Conservation (phyloP, 2,329 filamentous ascomycete species). For the Leptographium radiaticola region DNA sequence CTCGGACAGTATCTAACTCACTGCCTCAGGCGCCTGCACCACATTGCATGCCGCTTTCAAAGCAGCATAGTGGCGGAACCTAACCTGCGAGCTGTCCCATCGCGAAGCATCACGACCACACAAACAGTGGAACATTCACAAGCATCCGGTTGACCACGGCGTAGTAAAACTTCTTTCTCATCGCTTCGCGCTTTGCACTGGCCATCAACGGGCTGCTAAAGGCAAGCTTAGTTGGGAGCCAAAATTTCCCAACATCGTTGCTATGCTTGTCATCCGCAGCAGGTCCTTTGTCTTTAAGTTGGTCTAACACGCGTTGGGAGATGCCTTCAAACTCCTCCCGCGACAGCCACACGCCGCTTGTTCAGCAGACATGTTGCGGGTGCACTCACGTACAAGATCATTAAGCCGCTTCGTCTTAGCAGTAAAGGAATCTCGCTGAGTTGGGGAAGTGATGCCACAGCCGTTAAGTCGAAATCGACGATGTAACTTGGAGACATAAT, state of each 20-base stretch:
- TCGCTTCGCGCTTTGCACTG: neutral
- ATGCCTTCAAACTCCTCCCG: neutral
- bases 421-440: neutral
- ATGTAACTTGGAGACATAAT: neutral
- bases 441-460: neutral
- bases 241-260: neutral
- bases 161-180: neutral
- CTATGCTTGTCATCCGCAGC: neutral
- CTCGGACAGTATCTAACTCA: neutral
- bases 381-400: neutral
- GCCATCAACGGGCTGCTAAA: neutral
- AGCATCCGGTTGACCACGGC: neutral
- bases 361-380: neutral
- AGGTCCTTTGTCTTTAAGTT: neutral
- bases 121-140: neutral
- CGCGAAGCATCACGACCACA: neutral
- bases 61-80: neutral
- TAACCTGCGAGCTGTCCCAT: neutral
- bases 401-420: neutral
- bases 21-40: neutral
- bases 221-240: neutral
- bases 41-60: neutral
- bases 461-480: neutral
- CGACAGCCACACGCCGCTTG: neutral
- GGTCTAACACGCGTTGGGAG: neutral